Evolutionary conservation across 2,329 filamentous ascomycete genomes (phyloP).

Genomic region (Hypoxylon sp.): DNA sequence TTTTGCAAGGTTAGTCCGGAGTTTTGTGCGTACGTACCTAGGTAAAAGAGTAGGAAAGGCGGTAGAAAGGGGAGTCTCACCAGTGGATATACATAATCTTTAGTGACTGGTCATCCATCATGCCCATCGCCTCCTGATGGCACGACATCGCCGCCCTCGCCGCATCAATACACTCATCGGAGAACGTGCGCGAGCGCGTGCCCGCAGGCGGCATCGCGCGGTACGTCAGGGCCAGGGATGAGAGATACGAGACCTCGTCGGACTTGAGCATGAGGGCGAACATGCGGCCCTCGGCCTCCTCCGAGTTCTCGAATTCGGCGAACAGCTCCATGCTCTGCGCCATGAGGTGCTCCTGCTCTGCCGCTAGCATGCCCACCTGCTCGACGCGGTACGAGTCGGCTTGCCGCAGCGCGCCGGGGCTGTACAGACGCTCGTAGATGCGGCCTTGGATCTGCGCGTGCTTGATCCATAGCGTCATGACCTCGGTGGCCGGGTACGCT

Average conservation of each 20-base stretch:
- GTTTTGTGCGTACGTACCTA: not conserved
- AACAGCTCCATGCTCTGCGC: constrained; percentile 49
- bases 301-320: constrained; percentile 42
- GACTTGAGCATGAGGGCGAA: constrained; percentile 57
- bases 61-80: constrained; percentile 47
- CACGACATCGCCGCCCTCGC: constrained; percentile 60
- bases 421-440: constrained; percentile 70
- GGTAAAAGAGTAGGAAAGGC: constrained; percentile 4
- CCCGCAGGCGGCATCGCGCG: constrained; percentile 58
- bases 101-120: constrained; percentile 57
- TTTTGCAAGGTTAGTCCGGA: constrained; percentile 23
- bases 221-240: constrained; percentile 61
- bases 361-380: constrained; percentile 54
- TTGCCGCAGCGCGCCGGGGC: constrained; percentile 58
- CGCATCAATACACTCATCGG: constrained; percentile 60
- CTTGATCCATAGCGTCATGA: constrained; percentile 65
- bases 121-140: constrained; percentile 60
- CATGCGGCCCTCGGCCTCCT: constrained; percentile 50
- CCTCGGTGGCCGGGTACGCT: constrained; percentile 54
- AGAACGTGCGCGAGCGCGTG: constrained; percentile 55
- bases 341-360: constrained; percentile 55
- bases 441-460: constrained; percentile 69
- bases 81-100: constrained; percentile 63
- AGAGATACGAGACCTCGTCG: constrained; percentile 61
- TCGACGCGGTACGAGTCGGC: constrained; percentile 53